phyloP scores from a whole-genome alignment of 192 early-diverging fungal genomes.

The Mortierella hygrophila region DNA sequence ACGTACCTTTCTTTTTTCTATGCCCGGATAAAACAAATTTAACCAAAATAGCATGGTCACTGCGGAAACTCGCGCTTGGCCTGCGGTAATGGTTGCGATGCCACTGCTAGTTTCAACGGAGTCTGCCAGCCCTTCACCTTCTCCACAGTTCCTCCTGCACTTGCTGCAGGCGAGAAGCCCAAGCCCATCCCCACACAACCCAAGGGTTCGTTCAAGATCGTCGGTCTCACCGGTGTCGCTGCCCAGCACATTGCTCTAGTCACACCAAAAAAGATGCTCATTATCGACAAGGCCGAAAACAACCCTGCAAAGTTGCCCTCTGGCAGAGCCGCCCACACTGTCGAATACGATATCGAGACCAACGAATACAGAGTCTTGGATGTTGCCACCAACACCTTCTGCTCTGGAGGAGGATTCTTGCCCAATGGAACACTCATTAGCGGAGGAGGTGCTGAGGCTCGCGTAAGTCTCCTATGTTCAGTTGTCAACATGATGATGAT shows the following conservation, averaged over 20 bases:
- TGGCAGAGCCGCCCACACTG: slow-evolving; percentile 58
- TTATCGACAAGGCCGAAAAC: slow-evolving; percentile 69
- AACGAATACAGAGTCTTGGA: slow-evolving; percentile 59
- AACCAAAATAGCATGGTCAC: slow-evolving; percentile 34
- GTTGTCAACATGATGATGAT: neutral
- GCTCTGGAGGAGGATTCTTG: slow-evolving; percentile 69
- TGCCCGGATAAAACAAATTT: no score
- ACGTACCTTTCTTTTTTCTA: neutral
- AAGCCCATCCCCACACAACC: slow-evolving; percentile 20
- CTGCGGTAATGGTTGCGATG: slow-evolving; percentile 38
- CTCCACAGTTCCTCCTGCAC: neutral
- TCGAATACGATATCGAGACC: slow-evolving; percentile 63
- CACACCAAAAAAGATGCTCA: slow-evolving; percentile 59
- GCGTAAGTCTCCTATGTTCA: neutral
- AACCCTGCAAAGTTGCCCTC: slow-evolving; percentile 60
- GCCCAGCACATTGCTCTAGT: slow-evolving; percentile 66
- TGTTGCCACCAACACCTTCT: slow-evolving; percentile 69
- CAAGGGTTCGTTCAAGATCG: slow-evolving; percentile 49
- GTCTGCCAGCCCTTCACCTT: slow-evolving; percentile 22
- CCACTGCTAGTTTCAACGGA: slow-evolving; percentile 31
- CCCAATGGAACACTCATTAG: slow-evolving; percentile 67
- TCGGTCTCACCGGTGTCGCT: slow-evolving; percentile 60
- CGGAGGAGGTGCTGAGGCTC: slow-evolving; percentile 62
- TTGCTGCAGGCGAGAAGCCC: neutral
- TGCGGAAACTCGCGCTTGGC: slow-evolving; percentile 46